Conservation (phyloP, 2,329 filamentous ascomycete species). For the Alternaria sp. region DNA sequence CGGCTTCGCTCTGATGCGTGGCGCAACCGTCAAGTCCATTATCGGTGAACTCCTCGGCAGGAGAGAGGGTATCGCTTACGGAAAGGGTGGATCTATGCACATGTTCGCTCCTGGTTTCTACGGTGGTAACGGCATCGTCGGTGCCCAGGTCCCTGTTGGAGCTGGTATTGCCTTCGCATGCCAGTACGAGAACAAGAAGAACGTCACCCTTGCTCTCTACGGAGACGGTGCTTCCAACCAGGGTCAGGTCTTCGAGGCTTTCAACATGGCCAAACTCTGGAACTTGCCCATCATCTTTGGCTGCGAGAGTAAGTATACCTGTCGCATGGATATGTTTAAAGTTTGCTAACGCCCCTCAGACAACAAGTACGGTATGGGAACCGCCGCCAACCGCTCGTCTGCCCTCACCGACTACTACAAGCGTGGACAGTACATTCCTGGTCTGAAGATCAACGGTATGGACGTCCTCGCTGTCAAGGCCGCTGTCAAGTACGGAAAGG, state of each 20-base stretch:
- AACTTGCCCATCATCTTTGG: constrained; percentile 94
- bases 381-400: constrained; percentile 89
- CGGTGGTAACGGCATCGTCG: constrained; percentile 98
- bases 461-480: constrained; percentile 98
- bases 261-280: constrained; percentile 99
- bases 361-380: constrained; percentile 99
- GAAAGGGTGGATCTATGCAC: constrained; percentile 99
- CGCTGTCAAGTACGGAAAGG: constrained; percentile 91
- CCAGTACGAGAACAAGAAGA: constrained; percentile 89
- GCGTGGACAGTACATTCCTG: constrained; percentile 99
- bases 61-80: constrained; percentile 95
- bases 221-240: constrained; percentile 99
- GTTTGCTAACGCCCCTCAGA: constrained; percentile 64
- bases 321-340: neutral
- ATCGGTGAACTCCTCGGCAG: constrained; percentile 68
- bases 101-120: constrained; percentile 99
- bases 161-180: constrained; percentile 96
- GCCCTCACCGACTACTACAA: constrained; percentile 99
- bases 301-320: constrained; percentile 83
- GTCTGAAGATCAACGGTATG: constrained; percentile 99
- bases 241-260: constrained; percentile 99
- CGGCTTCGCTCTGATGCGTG: constrained; percentile 97
- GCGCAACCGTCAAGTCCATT: constrained; percentile 66
- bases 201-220: constrained; percentile 88
- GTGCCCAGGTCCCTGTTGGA: constrained; percentile 96